Base-by-base conservation (phyloP, 306 rosid species). In the Pyrus betulifolia region DNA sequence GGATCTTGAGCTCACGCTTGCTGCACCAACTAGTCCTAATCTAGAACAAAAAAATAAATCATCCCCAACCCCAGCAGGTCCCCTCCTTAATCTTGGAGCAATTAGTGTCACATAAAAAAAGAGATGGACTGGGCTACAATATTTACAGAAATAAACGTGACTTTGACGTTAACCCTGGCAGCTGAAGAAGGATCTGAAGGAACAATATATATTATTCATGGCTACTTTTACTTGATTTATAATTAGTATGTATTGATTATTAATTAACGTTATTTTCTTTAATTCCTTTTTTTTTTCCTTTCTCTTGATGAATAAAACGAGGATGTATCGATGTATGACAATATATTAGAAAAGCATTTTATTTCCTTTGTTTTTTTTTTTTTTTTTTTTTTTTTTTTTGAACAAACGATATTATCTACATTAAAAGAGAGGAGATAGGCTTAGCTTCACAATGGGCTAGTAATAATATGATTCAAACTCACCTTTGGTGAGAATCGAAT, bases 1-100 rank as follows among this genome's bases (percentile, higher is more conserved):
- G 67, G 83, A 91, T 84, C 84, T 92, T 75, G 93, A 92, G 68
- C 96, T 94, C 66, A 91, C 89, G 58, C 96, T 94, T 65, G 94
- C 96, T 2, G 85, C 81, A 7, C 92, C 91, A 14, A 87, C 88
- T 18, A 82, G 40, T 61, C 63, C 78, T 46, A 54, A 68, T 68
- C 54, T 80, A 81, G 88, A 87, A 74, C 86, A 87, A 81, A 85
- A 68, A 7, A 64, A 17, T 17, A 77, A 84, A 67, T 51, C 89
- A 31, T 55, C 94, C 49, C 63, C 85, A 1, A 23, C 28, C 44
- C 65, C 85, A 28, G 27, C 62, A 6, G 78, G 76, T 45, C 66
- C 86, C 40, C 83, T 88, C 71, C 80, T 81, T 66, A 45, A 63
- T 62, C 57, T 83, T 74, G 90, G 89, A 57, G 83, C 88, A 68